These are phyloP conservation scores for Talaromyces proteolyticus DNA, from an alignment of 495 filamentous ascomycete genomes.

Conservation along the genomic window DNA sequence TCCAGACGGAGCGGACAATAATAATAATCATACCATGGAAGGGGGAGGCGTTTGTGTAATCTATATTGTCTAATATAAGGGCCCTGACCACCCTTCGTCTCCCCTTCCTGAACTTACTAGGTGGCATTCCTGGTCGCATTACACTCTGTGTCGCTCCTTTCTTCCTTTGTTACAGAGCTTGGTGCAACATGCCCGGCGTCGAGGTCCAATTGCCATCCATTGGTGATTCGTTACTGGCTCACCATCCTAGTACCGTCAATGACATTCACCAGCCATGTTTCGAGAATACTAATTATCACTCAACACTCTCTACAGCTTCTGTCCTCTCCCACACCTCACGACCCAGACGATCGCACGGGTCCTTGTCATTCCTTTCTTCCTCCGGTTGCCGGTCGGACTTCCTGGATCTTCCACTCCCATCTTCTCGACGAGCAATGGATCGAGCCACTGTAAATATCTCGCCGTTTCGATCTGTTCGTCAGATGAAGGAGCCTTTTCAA, in stretches of 20 bases:
- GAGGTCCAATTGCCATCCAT: slow-evolving; percentile 6
- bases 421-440: slow-evolving; percentile 4
- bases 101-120: background rate
- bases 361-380: slow-evolving; percentile 21
- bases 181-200: slow-evolving; percentile 2
- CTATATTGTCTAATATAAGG: slow-evolving; percentile 4
- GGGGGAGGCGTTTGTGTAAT: slow-evolving; percentile 2
- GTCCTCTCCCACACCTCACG: slow-evolving; percentile 4
- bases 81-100: slow-evolving; percentile 2
- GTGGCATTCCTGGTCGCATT: background rate
- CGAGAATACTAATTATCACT: background rate
- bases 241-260: slow-evolving; percentile 1
- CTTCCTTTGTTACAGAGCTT: background rate
- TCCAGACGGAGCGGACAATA: background rate
- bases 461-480: slow-evolving; percentile 40
- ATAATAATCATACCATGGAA: too few relatives aligned
- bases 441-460: slow-evolving; percentile 26
- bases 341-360: slow-evolving; percentile 13
- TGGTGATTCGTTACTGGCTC: slow-evolving; percentile 6
- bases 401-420: slow-evolving; percentile 11
- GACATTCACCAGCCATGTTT: background rate
- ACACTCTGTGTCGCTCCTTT: background rate
- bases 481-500: slow-evolving; percentile 42
- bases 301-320: slow-evolving; percentile 3
- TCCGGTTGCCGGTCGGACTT: slow-evolving; percentile 15